These are phyloP conservation scores for Colletotrichum aenigma DNA, from an alignment of 2,329 filamentous ascomycete genomes.

Conservation along the genomic window DNA sequence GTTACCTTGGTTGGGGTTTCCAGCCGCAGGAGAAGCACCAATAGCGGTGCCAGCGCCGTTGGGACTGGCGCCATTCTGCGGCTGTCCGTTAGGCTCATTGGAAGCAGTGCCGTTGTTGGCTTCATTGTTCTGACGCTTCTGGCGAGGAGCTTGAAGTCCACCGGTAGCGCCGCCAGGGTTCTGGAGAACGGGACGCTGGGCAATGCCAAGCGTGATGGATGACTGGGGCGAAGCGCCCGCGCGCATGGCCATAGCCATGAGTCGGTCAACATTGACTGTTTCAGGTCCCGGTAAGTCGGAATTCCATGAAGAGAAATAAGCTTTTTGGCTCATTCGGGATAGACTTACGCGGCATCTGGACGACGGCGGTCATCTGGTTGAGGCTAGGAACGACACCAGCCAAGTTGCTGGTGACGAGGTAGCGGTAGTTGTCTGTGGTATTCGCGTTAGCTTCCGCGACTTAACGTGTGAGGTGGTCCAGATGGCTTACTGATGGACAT, in stretches of 20 bases:
- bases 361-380: slow-evolving; percentile 24
- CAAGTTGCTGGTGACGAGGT: slow-evolving; percentile 25
- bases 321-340: neutral
- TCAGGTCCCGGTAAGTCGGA: slow-evolving; percentile 6
- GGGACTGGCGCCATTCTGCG: neutral
- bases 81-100: neutral
- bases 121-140: slow-evolving; percentile 17
- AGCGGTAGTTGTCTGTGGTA: slow-evolving; percentile 23
- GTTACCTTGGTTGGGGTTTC: neutral
- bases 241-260: slow-evolving; percentile 23
- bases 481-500: slow-evolving; percentile 21
- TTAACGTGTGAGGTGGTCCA: neutral
- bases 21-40: neutral
- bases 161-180: slow-evolving; percentile 24
- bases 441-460: neutral
- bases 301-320: neutral
- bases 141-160: neutral
- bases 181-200: slow-evolving; percentile 23
- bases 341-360: slow-evolving; percentile 24
- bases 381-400: slow-evolving; percentile 22
- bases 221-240: slow-evolving; percentile 23
- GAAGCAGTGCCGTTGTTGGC: neutral
- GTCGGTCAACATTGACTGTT: slow-evolving; percentile 25
- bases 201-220: slow-evolving; percentile 22
- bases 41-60: neutral